These are phyloP conservation scores for Syncephalastrum racemosum DNA, from an alignment of 371 early-diverging fungal species.

Conservation along the genomic window DNA sequence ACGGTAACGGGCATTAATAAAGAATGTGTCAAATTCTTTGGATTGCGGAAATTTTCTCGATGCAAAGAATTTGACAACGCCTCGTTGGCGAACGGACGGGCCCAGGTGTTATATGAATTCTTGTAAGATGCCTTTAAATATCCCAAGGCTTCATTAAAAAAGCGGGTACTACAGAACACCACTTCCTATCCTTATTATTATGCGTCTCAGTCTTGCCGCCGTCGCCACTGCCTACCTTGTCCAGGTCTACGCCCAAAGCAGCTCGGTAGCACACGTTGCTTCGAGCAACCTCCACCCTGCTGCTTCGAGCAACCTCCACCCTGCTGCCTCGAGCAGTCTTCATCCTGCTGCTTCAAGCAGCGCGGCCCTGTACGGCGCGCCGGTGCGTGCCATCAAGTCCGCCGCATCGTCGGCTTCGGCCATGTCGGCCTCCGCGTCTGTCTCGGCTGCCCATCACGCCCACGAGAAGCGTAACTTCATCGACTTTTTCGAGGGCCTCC, in stretches of 20 bases:
- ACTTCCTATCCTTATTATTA: not conserved
- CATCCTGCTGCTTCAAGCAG: no score
- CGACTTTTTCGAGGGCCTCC: constrained; percentile 8
- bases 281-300: not conserved
- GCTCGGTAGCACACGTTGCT: no score
- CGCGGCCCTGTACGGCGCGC: not conserved
- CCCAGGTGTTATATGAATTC: no score
- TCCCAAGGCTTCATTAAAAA: no score
- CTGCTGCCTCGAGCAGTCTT: constrained; percentile 3
- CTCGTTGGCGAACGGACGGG: no score
- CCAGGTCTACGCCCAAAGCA: constrained; percentile 4
- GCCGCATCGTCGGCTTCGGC: constrained; percentile 13
- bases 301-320: not conserved
- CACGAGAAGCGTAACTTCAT: constrained; percentile 8
- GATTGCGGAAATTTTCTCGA: no score
- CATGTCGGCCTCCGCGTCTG: constrained; percentile 5
- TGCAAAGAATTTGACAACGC: no score
- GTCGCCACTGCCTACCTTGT: constrained; percentile 12
- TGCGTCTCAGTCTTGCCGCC: constrained; percentile 17
- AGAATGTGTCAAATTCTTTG: no score
- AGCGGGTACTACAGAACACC: no score
- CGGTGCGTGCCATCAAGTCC: constrained; percentile 3
- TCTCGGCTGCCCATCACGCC: constrained; percentile 6
- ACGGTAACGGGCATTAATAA: no score
- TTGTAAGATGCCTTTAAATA: no score